phyloP scores from a whole-genome alignment of 108 stramenopile genomes.

The Pelagomonas calceolata region DNA sequence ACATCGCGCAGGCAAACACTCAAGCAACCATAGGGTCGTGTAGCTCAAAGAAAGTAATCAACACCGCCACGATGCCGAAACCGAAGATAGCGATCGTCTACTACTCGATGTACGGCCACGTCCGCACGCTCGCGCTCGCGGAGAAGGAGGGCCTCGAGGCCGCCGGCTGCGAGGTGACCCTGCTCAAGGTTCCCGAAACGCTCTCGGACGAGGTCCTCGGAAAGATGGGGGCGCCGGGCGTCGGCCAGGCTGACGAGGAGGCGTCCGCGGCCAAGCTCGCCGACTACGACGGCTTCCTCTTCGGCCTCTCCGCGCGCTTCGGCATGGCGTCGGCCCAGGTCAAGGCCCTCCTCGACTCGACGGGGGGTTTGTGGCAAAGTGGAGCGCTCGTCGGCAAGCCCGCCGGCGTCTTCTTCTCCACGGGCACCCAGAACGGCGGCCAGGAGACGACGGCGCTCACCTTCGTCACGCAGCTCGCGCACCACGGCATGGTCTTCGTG shows the following conservation, averaged over 20 bases:
- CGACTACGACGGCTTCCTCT: constrained; percentile 54
- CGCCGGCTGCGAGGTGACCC: constrained; percentile 32
- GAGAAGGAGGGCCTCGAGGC: constrained; percentile 44
- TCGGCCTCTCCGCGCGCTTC: constrained; percentile 53
- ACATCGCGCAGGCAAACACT: too few relatives aligned
- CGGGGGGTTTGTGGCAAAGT: constrained; percentile 51
- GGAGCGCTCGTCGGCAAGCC: constrained; percentile 58
- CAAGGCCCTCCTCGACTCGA: constrained; percentile 57
- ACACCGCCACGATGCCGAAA: too few relatives aligned
- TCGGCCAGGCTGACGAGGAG: constrained; percentile 31
- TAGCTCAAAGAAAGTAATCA: too few relatives aligned
- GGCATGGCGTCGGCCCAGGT: constrained; percentile 56
- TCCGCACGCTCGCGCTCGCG: constrained; percentile 36
- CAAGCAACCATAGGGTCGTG: too few relatives aligned
- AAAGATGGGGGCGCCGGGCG: constrained; percentile 49
- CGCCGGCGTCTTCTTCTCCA: constrained; percentile 47
- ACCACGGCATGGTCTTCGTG: constrained; percentile 67
- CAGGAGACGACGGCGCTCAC: constrained; percentile 58
- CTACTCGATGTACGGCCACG: constrained; percentile 52
- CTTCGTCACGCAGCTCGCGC: constrained; percentile 45
- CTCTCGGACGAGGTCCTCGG: constrained; percentile 47
- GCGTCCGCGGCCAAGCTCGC: constrained; percentile 28
- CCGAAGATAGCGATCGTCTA: too few relatives aligned
- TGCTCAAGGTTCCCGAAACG: constrained; percentile 54
- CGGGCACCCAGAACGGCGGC: constrained; percentile 51